Evolutionary conservation across 108 stramenopile genomes (phyloP).

Genomic region (Parietichytrium sp.): DNA sequence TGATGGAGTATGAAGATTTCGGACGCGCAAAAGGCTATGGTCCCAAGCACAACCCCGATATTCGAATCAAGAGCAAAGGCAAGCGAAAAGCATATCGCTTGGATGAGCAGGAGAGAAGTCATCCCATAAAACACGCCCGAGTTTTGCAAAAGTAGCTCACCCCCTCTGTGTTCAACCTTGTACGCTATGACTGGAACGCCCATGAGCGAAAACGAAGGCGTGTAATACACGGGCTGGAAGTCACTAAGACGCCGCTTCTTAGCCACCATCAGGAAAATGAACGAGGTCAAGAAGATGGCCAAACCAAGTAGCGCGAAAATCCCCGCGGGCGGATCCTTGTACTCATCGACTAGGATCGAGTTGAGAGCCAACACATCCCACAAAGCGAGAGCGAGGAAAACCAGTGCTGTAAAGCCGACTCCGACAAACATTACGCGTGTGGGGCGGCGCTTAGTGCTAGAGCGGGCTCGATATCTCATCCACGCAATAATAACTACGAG

Average conservation of each 20-base stretch:
- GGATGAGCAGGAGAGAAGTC: not conserved
- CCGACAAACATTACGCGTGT: too few species aligned
- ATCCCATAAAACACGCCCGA: not conserved
- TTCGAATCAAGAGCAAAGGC: not conserved
- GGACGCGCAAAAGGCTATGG: not conserved
- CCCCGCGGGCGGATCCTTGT: too few species aligned
- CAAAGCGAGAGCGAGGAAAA: not conserved
- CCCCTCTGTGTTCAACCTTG: not conserved
- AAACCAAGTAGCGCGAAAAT: too few species aligned
- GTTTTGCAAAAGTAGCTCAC: not conserved
- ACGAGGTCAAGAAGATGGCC: too few species aligned
- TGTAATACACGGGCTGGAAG: too few species aligned
- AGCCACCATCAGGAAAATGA: too few species aligned
- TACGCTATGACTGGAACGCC: conserved; percentile 4
- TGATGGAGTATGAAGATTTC: not conserved
- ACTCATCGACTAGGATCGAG: too few species aligned
- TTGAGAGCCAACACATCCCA: too few species aligned
- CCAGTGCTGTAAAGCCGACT: not conserved
- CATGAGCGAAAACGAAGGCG: not conserved
- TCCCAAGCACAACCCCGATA: not conserved
- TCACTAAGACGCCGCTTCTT: too few species aligned
- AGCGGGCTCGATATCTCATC: too few species aligned
- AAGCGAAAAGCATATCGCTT: not conserved
- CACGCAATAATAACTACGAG: too few species aligned
- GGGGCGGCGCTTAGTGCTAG: too few species aligned